Conservation (phyloP, 164 flowering plant genomes). For the Paratinospora sagittata region DNA sequence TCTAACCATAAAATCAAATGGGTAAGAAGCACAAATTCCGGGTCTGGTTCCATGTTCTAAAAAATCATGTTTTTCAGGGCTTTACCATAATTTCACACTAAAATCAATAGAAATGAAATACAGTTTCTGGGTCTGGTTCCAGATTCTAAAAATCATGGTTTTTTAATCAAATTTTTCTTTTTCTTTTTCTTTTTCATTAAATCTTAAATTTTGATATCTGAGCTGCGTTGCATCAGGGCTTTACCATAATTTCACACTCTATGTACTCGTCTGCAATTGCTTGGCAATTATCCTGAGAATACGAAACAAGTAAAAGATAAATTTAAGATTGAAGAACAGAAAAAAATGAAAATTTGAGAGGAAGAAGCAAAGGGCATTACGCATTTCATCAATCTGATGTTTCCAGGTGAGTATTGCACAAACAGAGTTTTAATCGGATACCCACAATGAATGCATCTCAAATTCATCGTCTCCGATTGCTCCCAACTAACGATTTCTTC, state of each 20-base stretch:
- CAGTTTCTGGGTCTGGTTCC: neutral
- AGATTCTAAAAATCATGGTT: too few relatives aligned
- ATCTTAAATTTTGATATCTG: too few relatives aligned
- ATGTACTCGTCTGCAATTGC: slow-evolving; percentile 86
- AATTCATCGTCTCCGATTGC: neutral
- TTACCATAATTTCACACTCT: slow-evolving; percentile 80
- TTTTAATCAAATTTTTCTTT: neutral
- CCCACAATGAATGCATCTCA: slow-evolving; percentile 68
- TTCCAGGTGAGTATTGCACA: slow-evolving; percentile 84
- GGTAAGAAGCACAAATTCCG: too few relatives aligned
- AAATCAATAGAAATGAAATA: neutral
- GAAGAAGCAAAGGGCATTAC: slow-evolving; percentile 27
- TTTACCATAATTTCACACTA: too few relatives aligned
- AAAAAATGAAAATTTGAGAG: neutral
- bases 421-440: slow-evolving; percentile 39
- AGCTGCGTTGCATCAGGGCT: neutral
- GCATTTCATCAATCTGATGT: slow-evolving; percentile 77
- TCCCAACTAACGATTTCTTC: neutral
- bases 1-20: slow-evolving; percentile 2
- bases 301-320: neutral
- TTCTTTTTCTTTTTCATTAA: too few relatives aligned
- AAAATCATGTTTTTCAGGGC: too few relatives aligned
- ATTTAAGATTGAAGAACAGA: neutral
- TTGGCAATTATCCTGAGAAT: slow-evolving; percentile 56
- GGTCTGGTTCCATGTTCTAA: too few relatives aligned